Percentiles rank a stretch among this genome's conserved stretches.
These are phyloP conservation scores for Hemisphaericaspora nanyangensis DNA, from an alignment of 805 yeast genomes.

Conservation along the genomic window DNA sequence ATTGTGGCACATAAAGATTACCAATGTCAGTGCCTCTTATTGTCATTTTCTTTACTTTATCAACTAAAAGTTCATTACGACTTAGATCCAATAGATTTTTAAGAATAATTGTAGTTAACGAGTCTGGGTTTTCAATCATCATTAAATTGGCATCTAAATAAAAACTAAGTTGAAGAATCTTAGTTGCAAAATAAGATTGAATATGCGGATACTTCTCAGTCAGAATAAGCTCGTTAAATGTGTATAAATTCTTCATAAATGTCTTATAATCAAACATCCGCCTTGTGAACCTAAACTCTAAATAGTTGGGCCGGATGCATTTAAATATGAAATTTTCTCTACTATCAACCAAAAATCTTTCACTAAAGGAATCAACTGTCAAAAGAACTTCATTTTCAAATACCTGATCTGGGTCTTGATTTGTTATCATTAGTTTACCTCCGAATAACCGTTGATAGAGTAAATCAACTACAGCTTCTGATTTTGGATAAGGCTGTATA, in stretches of 20 bases:
- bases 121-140: slow-evolving; percentile 27
- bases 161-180: slow-evolving; percentile 17
- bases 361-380: slow-evolving; percentile 4
- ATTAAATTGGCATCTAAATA: slow-evolving; percentile 26
- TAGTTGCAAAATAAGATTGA: slow-evolving; percentile 2
- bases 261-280: slow-evolving; percentile 7
- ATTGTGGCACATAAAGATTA: slow-evolving; percentile 22
- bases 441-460: slow-evolving; percentile 8
- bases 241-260: slow-evolving; percentile 6
- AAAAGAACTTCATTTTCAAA: neutral
- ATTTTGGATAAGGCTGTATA: neutral
- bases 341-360: neutral
- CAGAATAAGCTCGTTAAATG: slow-evolving; percentile 1
- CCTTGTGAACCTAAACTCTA: slow-evolving; percentile 6
- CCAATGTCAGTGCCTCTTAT: slow-evolving; percentile 35
- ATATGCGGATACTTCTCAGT: neutral
- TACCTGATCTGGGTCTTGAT: slow-evolving; percentile 5
- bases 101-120: slow-evolving; percentile 26
- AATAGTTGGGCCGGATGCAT: slow-evolving; percentile 1
- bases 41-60: slow-evolving; percentile 18
- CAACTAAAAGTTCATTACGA: slow-evolving; percentile 11
- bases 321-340: slow-evolving; percentile 1
- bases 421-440: slow-evolving; percentile 6
- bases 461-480: neutral
- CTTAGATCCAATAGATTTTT: slow-evolving; percentile 16